Base-by-base conservation (phyloP, 768 basidiomycete genomes). In the Psilocybe subaeruginosa region DNA sequence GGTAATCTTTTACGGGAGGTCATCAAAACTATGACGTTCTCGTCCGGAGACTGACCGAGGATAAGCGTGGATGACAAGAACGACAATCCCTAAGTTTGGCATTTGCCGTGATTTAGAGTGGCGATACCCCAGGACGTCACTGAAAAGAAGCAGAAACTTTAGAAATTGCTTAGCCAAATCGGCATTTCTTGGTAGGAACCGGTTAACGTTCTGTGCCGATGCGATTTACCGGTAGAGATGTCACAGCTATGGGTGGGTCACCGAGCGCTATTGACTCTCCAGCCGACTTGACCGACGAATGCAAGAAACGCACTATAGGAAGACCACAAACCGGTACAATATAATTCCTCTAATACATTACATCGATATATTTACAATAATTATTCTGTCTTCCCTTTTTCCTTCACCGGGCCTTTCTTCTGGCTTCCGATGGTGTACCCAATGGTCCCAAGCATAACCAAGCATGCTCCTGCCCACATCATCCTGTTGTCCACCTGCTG, bases 391-490 rank as follows among this genome's bases (percentile, higher is more conserved):
- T 65, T 61, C 54, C 69, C 56, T 37, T 68, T 67, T 17, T 67
- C 65, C 54, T 67, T 71, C 46, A 37, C 47, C 14, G 12, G 29
- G 16, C 59, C 49, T 49, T 71, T 63, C 56, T 61, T 57, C 8
- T 70, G 67, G 39, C 66, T 78, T 29, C 78, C 77, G 8, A 83
- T 53, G 3, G 90, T 84, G 74, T 94, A 94, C 4, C 79, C 81
- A 30, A 93, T 65, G 3, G 91, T 93, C 3, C 92, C 92, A 3
- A 85, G 58, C 60, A 93, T 78, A 6, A 94, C 91, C 65, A 91
- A 66, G 30, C 69, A 79, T 0, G 91, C 90, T 0, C 92, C 92
- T 4, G 66, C 70, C 88, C 90, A 92, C 80, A 94, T 83, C 79
- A 82, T 77, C 45, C 59, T 48, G 64, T 75, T 67, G 61, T 81